A percentile compares a stretch with the other conserved stretches of the same genome.
These are phyloP conservation scores for Pseudoneurospora amorphoporcata DNA, from an alignment of 495 filamentous ascomycete species.

Conservation along the genomic window DNA sequence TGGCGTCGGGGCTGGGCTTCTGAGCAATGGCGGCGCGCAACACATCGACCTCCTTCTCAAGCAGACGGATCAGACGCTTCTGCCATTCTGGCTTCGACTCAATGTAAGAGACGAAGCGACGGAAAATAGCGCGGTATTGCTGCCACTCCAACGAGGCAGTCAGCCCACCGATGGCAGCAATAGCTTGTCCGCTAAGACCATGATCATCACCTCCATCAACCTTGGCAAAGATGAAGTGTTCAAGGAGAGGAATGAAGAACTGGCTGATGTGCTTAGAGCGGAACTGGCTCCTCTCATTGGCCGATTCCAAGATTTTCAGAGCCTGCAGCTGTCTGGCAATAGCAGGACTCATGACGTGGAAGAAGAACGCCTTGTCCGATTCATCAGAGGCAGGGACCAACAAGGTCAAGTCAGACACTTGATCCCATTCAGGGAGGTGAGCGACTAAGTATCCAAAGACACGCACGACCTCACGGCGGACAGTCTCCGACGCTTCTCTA, in stretches of 20 bases:
- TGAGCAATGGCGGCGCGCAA: slow-evolving; percentile 43
- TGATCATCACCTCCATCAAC: slow-evolving; percentile 68
- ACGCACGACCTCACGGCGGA: slow-evolving; percentile 68
- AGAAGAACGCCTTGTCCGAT: slow-evolving; percentile 81
- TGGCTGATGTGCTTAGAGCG: slow-evolving; percentile 68
- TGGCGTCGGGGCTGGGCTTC: slow-evolving; percentile 28
- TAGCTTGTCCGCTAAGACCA: slow-evolving; percentile 74
- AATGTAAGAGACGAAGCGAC: slow-evolving; percentile 69
- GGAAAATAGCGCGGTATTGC: slow-evolving; percentile 76
- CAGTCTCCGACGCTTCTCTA: slow-evolving; percentile 67
- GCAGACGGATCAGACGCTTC: slow-evolving; percentile 72
- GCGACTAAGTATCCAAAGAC: slow-evolving; percentile 70
- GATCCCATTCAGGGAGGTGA: slow-evolving; percentile 53
- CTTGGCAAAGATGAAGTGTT: slow-evolving; percentile 84
- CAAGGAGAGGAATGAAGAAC: slow-evolving; percentile 82
- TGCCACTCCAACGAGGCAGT: slow-evolving; percentile 75
- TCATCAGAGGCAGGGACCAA: slow-evolving; percentile 65
- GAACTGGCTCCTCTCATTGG: slow-evolving; percentile 51
- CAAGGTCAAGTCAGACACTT: slow-evolving; percentile 62
- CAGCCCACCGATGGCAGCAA: slow-evolving; percentile 61
- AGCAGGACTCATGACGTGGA: slow-evolving; percentile 83
- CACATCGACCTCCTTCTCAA: slow-evolving; percentile 71
- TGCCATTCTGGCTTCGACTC: slow-evolving; percentile 71
- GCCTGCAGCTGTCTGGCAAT: slow-evolving; percentile 79
- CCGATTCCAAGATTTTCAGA: slow-evolving; percentile 59